phyloP scores from a whole-genome alignment of 1,284 basidiomycete species.

The Exobasidium rhododendri region DNA sequence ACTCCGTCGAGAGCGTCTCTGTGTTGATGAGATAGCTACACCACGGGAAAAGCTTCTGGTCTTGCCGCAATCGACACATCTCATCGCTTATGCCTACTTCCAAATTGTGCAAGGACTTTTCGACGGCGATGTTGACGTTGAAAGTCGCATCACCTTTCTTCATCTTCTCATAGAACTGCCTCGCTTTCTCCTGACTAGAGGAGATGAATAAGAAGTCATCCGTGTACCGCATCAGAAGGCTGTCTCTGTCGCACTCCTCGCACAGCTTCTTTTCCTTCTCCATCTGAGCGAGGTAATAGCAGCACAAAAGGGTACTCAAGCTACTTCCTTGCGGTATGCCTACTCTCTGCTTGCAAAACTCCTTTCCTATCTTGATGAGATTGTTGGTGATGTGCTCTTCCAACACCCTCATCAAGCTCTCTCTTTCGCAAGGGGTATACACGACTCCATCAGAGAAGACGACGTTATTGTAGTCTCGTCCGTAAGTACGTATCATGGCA shows the following conservation, averaged over 20 bases:
- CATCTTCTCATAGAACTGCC: constrained; percentile 74
- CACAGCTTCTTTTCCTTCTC: constrained; percentile 63
- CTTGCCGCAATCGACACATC: neutral
- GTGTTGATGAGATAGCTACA: constrained; percentile 46
- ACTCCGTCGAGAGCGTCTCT: constrained; percentile 29
- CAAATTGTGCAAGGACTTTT: constrained; percentile 83
- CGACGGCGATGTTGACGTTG: constrained; percentile 80
- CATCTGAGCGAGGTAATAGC: constrained; percentile 79
- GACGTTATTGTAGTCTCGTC: constrained; percentile 51
- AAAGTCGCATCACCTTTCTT: constrained; percentile 72
- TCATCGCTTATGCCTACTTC: constrained; percentile 53
- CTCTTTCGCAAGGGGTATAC: constrained; percentile 59
- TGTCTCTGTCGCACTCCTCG: neutral
- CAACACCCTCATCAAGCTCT: constrained; percentile 65
- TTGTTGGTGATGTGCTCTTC: constrained; percentile 87
- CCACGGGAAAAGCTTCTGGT: constrained; percentile 41
- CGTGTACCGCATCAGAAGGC: constrained; percentile 70
- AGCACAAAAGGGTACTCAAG: constrained; percentile 79
- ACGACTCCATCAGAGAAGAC: constrained; percentile 81
- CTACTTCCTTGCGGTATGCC: constrained; percentile 96
- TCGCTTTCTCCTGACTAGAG: constrained; percentile 66
- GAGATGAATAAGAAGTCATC: constrained; percentile 93
- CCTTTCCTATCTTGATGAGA: constrained; percentile 66
- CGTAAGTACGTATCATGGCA: constrained; percentile 63
- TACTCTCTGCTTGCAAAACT: constrained; percentile 77